These are phyloP conservation scores for Termitomyces titanicus DNA, from an alignment of 768 basidiomycete species.

Conservation along the genomic window DNA sequence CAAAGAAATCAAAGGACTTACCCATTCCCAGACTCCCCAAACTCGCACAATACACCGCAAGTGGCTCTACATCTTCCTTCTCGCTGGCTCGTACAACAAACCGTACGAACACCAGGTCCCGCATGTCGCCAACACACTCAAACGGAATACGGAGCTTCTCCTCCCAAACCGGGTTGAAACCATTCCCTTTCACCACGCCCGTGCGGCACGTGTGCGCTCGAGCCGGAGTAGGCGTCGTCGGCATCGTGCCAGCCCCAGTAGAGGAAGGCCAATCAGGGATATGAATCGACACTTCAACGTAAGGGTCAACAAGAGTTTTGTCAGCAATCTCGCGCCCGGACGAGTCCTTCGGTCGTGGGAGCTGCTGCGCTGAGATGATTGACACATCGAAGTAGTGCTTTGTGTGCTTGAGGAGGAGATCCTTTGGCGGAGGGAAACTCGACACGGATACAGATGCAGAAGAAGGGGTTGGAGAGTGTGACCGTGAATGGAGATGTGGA, in stretches of 20 bases:
- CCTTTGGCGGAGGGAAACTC: constrained; percentile 40
- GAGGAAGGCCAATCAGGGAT: constrained; percentile 68
- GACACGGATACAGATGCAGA: neutral
- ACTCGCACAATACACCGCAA: constrained; percentile 76
- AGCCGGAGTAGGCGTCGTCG: constrained; percentile 20
- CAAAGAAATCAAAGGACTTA: constrained; percentile 26
- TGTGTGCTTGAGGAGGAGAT: constrained; percentile 51
- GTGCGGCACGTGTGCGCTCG: constrained; percentile 57
- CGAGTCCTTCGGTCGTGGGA: constrained; percentile 74
- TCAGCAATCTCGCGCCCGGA: constrained; percentile 62
- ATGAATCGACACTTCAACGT: constrained; percentile 64
- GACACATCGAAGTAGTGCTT: constrained; percentile 64
- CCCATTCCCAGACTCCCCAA: constrained; percentile 75
- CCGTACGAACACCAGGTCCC: constrained; percentile 81
- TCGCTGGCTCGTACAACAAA: constrained; percentile 74
- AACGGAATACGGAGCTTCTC: constrained; percentile 69
- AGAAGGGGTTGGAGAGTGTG: constrained; percentile 7
- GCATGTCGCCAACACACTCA: constrained; percentile 73
- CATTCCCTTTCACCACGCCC: constrained; percentile 76
- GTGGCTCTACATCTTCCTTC: constrained; percentile 54
- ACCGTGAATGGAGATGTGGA: neutral
- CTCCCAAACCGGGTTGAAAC: constrained; percentile 93
- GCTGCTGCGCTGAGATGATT: constrained; percentile 56
- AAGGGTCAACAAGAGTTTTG: constrained; percentile 63
- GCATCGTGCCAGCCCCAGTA: constrained; percentile 4